Base-by-base conservation (phyloP, 2,329 filamentous ascomycete species). In the Hypomyces rosellus region DNA sequence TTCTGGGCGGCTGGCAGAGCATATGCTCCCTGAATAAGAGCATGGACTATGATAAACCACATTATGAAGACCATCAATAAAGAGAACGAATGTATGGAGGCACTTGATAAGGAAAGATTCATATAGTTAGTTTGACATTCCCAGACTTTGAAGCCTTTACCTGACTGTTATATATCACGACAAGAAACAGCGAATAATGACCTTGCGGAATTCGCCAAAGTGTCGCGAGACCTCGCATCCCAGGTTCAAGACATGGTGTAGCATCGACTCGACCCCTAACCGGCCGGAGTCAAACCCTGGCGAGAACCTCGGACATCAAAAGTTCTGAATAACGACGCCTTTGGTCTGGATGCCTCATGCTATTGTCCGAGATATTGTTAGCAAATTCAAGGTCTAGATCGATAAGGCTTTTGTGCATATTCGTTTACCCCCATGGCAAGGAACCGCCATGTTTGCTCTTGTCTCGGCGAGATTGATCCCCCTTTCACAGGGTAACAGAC, bases 1-100 rank as follows among this genome's bases (percentile, higher is more conserved):
- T 40, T 22, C 38, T 48, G 48, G 6, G 16, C 38, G 3, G 54
- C 55, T 11, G 54, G 52, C 34, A 55, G 22, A 16, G 49, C 54
- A 34, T 40, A 34, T 11, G 30, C 51, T 33, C 52, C 34, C 4
- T 47, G 22, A 33, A 47, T 6, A 14, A 47, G 5, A 45, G 36
- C 7, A n/a, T 40, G 7, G 1, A 43, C 7, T 14, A 39, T n/a
- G 38, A 46, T 13, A 18, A 54, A 36, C 14, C 51, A 30, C 53
- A 45, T 55, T 18, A 12, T 53, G 33, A 37, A 37, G 42, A 45
- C 16, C 6, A 38, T 8, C 6, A 30, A 30, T 5, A 36, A 33
- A 38, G 36, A 30, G 45, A 47, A 47, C 30, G 34, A 47, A 25
- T 47, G 44, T 37, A 20, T 39, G 14, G 37, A 18, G 4, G 5